phyloP scores from a whole-genome alignment of 2,329 filamentous ascomycete species.

The Colletotrichum brevisporum region DNA sequence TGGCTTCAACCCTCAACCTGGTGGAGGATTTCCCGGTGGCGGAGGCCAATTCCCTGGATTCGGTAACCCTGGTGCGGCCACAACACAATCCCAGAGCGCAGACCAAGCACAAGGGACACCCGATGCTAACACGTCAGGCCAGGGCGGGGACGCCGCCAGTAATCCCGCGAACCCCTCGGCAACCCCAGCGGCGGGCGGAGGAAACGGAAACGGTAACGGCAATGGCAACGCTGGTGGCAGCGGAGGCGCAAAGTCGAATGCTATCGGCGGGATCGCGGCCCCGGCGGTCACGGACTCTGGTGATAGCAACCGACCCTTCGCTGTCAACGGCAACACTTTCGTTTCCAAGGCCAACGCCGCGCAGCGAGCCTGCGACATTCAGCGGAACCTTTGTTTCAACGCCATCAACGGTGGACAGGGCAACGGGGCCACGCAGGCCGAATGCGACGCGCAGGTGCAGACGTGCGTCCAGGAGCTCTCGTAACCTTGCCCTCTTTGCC shows the following conservation, averaged over 20 bases:
- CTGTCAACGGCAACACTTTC: constrained; percentile 71
- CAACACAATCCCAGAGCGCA: constrained; percentile 31
- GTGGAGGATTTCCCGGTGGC: constrained; percentile 17
- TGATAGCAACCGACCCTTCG: constrained; percentile 65
- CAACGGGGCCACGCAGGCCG: constrained; percentile 56
- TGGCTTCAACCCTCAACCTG: constrained; percentile 14
- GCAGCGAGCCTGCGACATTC: constrained; percentile 73
- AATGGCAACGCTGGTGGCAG: constrained; percentile 37
- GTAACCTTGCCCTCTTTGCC: constrained; percentile 35
- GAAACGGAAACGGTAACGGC: constrained; percentile 30
- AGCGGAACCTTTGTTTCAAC: constrained; percentile 73
- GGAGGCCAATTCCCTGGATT: constrained; percentile 23
- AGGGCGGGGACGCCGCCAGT: constrained; percentile 38
- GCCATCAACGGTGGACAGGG: constrained; percentile 66
- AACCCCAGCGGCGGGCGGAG: constrained; percentile 31
- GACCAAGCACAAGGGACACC: constrained; percentile 6
- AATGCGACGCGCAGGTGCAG: constrained; percentile 69
- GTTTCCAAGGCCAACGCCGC: constrained; percentile 68
- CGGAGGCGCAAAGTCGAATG: constrained; percentile 49
- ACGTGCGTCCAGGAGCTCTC: constrained; percentile 56
- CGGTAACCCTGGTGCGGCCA: constrained; percentile 34
- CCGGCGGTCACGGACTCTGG: constrained; percentile 65
- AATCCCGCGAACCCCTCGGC: constrained; percentile 28
- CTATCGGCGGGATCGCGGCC: constrained; percentile 66
- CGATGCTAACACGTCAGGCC: constrained; percentile 32